A percentile compares a stretch with the other conserved stretches of the same genome.
These are phyloP conservation scores for Volvox carteri DNA, from an alignment of 163 green algal species.

Conservation along the genomic window DNA sequence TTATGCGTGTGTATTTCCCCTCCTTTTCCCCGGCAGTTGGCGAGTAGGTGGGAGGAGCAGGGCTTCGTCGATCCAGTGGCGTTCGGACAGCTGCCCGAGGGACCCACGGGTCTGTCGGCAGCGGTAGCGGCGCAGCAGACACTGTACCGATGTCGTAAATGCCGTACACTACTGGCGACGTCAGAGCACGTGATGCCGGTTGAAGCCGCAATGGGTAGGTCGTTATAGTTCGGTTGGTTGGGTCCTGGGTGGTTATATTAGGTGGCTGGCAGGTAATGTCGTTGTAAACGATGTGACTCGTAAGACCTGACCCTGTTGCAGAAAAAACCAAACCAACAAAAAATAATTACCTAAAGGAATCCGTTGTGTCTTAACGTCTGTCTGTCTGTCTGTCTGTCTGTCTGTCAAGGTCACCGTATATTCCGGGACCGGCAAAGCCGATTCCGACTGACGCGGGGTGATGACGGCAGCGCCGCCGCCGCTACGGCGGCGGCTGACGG, in stretches of 20 bases:
- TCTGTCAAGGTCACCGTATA: conserved; percentile 51
- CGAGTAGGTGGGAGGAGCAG: conserved; percentile 62
- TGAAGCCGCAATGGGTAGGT: conserved; percentile 63
- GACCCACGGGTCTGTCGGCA: conserved; percentile 6
- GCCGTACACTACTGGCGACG: conserved; percentile 79
- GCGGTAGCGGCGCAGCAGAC: conserved; percentile 27
- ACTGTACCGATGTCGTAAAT: conserved; percentile 88
- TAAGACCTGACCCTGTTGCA: too few species aligned
- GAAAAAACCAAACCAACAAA: too few species aligned
- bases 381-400: too few species aligned
- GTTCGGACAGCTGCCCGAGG: conserved; percentile 59
- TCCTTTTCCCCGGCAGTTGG: too few species aligned
- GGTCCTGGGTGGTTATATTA: too few species aligned
- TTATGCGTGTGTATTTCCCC: too few species aligned
- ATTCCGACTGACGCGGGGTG: not conserved
- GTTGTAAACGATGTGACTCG: too few species aligned
- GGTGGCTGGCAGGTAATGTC: too few species aligned
- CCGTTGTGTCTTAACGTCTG: too few species aligned
- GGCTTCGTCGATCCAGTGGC: conserved; percentile 64
- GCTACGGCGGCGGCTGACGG: conserved; percentile 4
- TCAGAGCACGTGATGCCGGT: conserved; percentile 74
- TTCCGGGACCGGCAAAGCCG: conserved; percentile 54
- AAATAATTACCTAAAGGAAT: too few species aligned
- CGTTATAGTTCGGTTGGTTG: not conserved
- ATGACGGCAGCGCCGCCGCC: not conserved